Base-by-base conservation (phyloP, 805 yeast species). In the Lachancea dasiensis region DNA sequence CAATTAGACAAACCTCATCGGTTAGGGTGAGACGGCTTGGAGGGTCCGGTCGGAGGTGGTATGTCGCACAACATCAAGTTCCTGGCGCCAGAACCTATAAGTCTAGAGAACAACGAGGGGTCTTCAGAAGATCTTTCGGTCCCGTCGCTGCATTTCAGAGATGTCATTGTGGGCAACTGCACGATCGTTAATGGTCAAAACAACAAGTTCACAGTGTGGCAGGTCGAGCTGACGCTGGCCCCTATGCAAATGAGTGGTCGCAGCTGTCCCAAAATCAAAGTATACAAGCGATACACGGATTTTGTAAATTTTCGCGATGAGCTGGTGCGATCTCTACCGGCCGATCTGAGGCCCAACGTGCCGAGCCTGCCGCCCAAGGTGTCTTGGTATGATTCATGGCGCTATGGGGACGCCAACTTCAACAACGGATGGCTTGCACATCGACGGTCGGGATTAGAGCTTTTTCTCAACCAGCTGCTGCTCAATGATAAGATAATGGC, bases 241-340 rank as follows among this genome's bases (percentile, higher is more conserved):
- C 43, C 41, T n/a, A 27, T 23, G 2, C 27, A 21, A 2, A 14
- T 15, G 5, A 27, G 27, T 5, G 41, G 35, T 4, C 16, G 30
- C 2, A 26, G 37, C 10, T 16, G 30, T 26, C 52, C 52, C 3
- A 40, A 44, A 19, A 67, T 81, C 14, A 54, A 61, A 31, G 49
- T 76, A 3, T 72, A 75, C 52, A 75, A 73, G 52, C 56, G 95
- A 26, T 85, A 81, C 56, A 71, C 76, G 24, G 90, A 84, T 31
- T 73, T 85, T 43, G 78, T 61, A 27, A 44, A 41, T 22, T 64
- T 85, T 24, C 65, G 80, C 18, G 49, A 49, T 1, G 43, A 48
- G 4, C 54, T 81, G 15, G 23, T 51, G 49, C 27, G 32, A 36
- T 8, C 59, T 52, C 38, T 67, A 59, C 43, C 68, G 69, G 3